Conservation (phyloP, 345 rosid species). For the Cardiospermum halicacabum region DNA sequence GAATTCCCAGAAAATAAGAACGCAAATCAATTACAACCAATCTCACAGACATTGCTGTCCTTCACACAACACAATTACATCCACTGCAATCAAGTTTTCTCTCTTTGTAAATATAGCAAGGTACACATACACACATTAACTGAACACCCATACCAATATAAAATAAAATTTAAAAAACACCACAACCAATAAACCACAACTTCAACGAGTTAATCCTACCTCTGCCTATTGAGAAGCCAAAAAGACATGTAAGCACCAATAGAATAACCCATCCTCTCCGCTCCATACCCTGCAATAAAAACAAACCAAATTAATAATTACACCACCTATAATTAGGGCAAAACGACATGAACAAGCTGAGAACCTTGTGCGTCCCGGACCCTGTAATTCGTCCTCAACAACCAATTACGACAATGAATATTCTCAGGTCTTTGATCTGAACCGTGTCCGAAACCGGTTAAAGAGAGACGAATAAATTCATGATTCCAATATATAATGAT, state of each 20-base stretch:
- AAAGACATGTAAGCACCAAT: conserved; percentile 26
- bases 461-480: background rate
- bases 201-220: conserved; percentile 24
- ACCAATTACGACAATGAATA: background rate
- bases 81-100: background rate
- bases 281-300: conserved; percentile 40
- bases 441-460: background rate
- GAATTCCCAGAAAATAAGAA: background rate
- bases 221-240: conserved; percentile 36
- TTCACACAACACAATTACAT: background rate
- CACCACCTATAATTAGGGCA: background rate
- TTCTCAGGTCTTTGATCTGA: background rate
- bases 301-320: background rate
- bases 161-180: background rate
- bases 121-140: background rate
- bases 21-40: background rate
- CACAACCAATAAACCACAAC: background rate
- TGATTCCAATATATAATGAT: too few relatives aligned
- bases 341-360: background rate
- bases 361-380: background rate
- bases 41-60: background rate
- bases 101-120: background rate
- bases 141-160: background rate
- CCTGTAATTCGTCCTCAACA: too few relatives aligned
- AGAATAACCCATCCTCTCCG: conserved; percentile 30